phyloP scores from a whole-genome alignment of 83 land plant genomes.

The Thuja plicata region DNA sequence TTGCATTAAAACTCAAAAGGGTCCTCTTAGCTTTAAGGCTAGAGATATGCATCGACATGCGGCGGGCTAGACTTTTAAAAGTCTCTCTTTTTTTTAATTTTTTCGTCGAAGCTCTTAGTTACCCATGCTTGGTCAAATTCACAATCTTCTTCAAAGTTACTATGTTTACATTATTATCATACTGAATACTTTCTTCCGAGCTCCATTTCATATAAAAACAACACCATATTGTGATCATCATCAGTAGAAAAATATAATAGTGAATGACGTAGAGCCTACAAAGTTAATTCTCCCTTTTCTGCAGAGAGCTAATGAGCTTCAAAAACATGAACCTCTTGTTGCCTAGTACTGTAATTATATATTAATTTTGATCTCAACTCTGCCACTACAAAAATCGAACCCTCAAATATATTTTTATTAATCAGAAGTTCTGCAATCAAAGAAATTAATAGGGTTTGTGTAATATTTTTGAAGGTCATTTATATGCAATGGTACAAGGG shows the following conservation, averaged over 20 bases:
- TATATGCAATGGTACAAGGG: slow-evolving; percentile 94
- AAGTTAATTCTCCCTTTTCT: slow-evolving; percentile 86
- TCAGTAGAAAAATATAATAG: slow-evolving; percentile 18
- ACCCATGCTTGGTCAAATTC: no score
- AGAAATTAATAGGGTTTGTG: not conserved
- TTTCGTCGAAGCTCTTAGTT: no score
- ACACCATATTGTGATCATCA: no score
- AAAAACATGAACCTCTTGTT: slow-evolving; percentile 97
- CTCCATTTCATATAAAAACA: no score
- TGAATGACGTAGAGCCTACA: slow-evolving; percentile 76
- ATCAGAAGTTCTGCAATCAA: not conserved
- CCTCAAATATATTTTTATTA: not conserved
- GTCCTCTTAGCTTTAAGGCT: no score
- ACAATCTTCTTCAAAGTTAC: no score
- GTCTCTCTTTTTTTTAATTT: no score
- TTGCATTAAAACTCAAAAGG: no score
- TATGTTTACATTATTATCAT: no score
- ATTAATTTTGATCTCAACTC: not conserved
- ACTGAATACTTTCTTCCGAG: no score
- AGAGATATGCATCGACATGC: no score
- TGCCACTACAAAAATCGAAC: not conserved
- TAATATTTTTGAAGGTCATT: slow-evolving; percentile 54
- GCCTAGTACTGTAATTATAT: slow-evolving; percentile 83
- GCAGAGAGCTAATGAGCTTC: slow-evolving; percentile 94
- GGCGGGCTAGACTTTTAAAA: no score